These are phyloP conservation scores for Penicillium arizonense DNA, from an alignment of 495 filamentous ascomycete genomes.

Conservation along the genomic window DNA sequence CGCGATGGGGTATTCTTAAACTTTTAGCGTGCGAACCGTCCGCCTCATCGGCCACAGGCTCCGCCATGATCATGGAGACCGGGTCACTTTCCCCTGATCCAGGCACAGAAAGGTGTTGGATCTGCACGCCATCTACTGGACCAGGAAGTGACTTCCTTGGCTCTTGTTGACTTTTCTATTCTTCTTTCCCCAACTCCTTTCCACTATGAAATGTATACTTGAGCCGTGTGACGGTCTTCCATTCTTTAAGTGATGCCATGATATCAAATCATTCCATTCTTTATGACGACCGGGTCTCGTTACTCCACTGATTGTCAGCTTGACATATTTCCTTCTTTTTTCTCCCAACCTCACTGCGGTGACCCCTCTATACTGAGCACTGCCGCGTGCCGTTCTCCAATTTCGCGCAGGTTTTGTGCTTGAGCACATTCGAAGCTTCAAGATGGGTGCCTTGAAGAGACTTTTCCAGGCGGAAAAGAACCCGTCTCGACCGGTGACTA, in stretches of 20 bases:
- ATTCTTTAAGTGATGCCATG: slow-evolving; percentile 18
- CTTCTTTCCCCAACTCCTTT: slow-evolving; percentile 2
- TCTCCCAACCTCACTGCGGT: background rate
- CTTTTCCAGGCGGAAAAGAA: slow-evolving; percentile 36
- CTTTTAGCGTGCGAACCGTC: slow-evolving; percentile 25
- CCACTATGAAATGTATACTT: slow-evolving; percentile 7
- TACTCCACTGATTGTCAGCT: slow-evolving; percentile 14
- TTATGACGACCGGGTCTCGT: slow-evolving; percentile 19
- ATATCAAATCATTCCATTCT: slow-evolving; percentile 12
- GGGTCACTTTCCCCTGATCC: slow-evolving; percentile 26
- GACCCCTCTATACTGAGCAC: background rate
- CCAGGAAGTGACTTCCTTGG: slow-evolving; percentile 11
- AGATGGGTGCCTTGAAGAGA: slow-evolving; percentile 39
- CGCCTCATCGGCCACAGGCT: slow-evolving; percentile 14
- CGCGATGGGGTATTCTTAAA: slow-evolving; percentile 24
- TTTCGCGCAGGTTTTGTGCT: slow-evolving; percentile 5
- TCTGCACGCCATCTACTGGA: slow-evolving; percentile 18
- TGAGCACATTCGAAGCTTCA: slow-evolving; percentile 7
- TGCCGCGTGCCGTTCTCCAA: background rate
- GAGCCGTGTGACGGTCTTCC: slow-evolving; percentile 16
- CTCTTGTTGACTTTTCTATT: slow-evolving; percentile 6
- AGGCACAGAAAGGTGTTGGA: slow-evolving; percentile 20
- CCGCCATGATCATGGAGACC: slow-evolving; percentile 21
- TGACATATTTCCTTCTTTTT: slow-evolving; percentile 5
- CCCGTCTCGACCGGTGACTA: slow-evolving; percentile 11